Evolutionary conservation across 2,329 filamentous ascomycete genomes (phyloP).

Genomic region (Xylariales sp.): DNA sequence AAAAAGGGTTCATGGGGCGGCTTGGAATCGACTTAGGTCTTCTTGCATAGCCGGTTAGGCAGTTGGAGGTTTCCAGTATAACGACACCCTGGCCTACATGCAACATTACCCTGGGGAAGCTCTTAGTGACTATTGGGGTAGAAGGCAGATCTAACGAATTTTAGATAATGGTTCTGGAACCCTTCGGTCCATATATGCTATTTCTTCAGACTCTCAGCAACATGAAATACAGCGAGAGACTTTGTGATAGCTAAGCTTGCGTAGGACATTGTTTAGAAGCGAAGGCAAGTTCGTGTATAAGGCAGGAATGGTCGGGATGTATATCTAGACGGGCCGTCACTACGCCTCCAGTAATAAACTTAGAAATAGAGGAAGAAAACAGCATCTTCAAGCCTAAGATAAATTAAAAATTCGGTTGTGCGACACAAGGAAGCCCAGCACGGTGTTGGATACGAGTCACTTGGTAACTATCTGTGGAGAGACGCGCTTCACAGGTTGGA

Average conservation of each 20-base stretch:
- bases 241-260: background rate
- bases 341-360: constrained; percentile 9
- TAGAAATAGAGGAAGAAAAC: constrained; percentile 9
- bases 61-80: background rate
- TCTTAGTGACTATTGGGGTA: background rate
- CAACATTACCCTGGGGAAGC: background rate
- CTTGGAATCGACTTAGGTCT: background rate
- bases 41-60: background rate
- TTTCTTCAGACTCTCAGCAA: background rate
- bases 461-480: too few species aligned
- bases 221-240: background rate
- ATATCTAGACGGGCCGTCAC: background rate
- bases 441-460: too few species aligned
- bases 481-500: too few species aligned
- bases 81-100: background rate
- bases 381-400: background rate
- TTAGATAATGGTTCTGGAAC: background rate
- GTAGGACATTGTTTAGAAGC: background rate
- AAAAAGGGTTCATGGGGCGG: background rate
- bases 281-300: background rate
- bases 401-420: background rate
- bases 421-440: background rate
- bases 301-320: background rate
- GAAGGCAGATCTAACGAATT: background rate
- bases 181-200: background rate